Evolutionary conservation across 768 basidiomycete species (phyloP).

Genomic region (Rhodotorula paludigena): DNA sequence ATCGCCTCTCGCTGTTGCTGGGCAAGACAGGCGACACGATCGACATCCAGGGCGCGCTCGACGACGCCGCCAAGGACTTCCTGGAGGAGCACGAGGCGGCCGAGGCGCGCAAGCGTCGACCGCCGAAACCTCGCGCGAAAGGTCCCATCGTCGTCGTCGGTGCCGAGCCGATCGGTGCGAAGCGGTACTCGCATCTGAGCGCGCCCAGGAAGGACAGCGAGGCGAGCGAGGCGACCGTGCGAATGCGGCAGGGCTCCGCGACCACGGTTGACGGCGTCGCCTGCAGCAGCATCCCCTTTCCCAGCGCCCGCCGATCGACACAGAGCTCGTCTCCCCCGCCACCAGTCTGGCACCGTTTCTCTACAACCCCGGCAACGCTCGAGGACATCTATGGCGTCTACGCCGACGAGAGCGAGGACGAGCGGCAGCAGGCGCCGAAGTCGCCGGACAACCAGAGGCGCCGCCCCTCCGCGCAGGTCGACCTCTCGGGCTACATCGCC

Average conservation of each 20-base stretch:
- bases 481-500: conserved; percentile 7
- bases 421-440: neutral
- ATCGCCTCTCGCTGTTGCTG: neutral
- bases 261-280: neutral
- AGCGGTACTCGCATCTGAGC: conserved; percentile 2
- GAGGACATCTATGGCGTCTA: no score
- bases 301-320: no score
- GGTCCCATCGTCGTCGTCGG: conserved; percentile 3
- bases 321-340: no score
- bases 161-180: conserved; percentile 1
- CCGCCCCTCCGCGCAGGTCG: neutral
- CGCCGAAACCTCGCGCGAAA: neutral
- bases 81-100: neutral
- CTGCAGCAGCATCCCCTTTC: neutral
- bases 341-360: no score
- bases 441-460: neutral
- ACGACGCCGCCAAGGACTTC: neutral
- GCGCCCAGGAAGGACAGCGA: neutral
- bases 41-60: neutral
- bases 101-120: neutral
- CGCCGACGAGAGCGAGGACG: no score
- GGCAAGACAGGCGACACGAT: neutral
- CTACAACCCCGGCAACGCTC: no score
- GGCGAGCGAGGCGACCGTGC: neutral
- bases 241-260: neutral